Base-by-base conservation (phyloP, 805 yeast species). In the Wickerhamomyces rabaulensis region DNA sequence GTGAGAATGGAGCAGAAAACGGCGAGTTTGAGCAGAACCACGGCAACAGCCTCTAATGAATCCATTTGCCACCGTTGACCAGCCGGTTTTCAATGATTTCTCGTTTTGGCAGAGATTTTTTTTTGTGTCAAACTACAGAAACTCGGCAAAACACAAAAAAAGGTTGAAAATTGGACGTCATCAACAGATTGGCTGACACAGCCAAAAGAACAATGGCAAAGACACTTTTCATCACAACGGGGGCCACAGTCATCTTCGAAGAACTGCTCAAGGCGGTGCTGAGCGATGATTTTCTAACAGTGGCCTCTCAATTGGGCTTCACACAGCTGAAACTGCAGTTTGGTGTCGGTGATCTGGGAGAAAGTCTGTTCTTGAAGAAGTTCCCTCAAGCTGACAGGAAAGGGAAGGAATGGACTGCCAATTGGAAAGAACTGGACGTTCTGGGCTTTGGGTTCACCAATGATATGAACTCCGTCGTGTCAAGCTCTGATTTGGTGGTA, bases 211-310 rank as follows among this genome's bases (percentile, higher is more conserved):
- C 33, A 20, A 43, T 40, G 47, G 33, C n/a, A 13, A 44, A 46
- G 25, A 47, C 60, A 0, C 42, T 67, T 2, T 67, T 91, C 29
- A 83, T 91, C 6, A 84, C 95, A 0, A 85, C 95, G 4, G 98
- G 98, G 1, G 97, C 97, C 2, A 91, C 97, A 0, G 91, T 86
- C 19, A 84, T 95, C 0, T 92, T 92, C 60, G 71, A 74, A 10
- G 66, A 60, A 16, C 74, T 92, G 15, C 64, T 92, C 1, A 63
- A 63, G n/a, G 61, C 70, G 9, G 63, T 78, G 0, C 52, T 80
- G 8, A 47, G 60, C 8, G 45, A 51, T 0, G 45, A 55, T 2
- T 74, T 82, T 31, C 51, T 78, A 0, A 39, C 56, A 0, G 45
- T 54, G 8, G 53, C 84, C n/a, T n/a, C 40, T 1, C 46, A 53